Evolutionary conservation across 805 yeast genomes (phyloP), one percentile per base, ranked within the genome.

Genomic region (Metschnikowia kunwiensis): DNA sequence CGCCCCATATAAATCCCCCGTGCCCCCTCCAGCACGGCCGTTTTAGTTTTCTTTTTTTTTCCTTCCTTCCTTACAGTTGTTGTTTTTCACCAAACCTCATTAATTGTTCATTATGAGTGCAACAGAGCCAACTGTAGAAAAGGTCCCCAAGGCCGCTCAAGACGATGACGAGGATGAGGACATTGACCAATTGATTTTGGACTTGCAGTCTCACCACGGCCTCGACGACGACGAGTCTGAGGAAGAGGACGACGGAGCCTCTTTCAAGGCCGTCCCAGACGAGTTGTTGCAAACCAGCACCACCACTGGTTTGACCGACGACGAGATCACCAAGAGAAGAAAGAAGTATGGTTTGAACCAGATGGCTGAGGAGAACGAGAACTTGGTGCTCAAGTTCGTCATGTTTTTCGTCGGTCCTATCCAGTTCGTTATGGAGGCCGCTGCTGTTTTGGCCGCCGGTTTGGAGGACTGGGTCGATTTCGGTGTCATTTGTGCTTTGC

Each of bases 381-480:
- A 82, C 72, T 50, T 83, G 66, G 50, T 86, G 44, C 69, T 86
- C 51, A 86, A 86, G 75, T 86, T 87, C 65, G 59, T 82, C 57
- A 76, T 78, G 83, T 86, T 86, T 77, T 86, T 86, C 68, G 82
- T 86, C 50, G 96, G 96, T 72, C 96, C 96, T 53, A 86, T 86
- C 65, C 96, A 87, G 74, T 86, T 87, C 80, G 95, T 86, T 61
- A 86, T 86, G 96, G 95, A 86, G 74, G 94, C 91, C 60, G 96
- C 96, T 59, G 95, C 96, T 55, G 77, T 86, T 50, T 74, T 86
- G 66, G 95, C 96, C 61, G 95, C 95, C 51, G 96, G 95, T 81
- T 76, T 86, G 57, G 86, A 86, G 73, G 96, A 89, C 74, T 88
- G 96, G 96, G 96, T 88, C 61, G 96, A 88, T 78, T 88, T 88